A percentile compares a stretch with the other conserved stretches of the same genome.
Conservation (phyloP, 163 green algal species). For the Scenedesmus sp. region DNA sequence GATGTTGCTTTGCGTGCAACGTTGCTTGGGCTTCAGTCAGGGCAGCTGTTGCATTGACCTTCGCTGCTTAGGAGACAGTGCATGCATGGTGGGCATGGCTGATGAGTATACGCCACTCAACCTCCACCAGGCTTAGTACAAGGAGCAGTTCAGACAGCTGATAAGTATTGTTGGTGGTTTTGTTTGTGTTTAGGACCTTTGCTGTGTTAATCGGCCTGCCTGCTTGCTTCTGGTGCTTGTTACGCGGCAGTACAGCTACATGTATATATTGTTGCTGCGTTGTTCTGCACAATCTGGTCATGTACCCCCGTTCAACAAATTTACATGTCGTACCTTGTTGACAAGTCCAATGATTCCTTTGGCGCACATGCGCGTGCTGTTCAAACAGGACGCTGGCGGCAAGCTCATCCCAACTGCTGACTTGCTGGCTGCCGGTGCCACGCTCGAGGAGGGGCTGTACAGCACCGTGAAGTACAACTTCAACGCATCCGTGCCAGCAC, state of each 20-base stretch:
- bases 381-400: constrained; percentile 43
- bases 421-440: constrained; percentile 3
- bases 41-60: no score
- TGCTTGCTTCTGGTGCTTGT: no score
- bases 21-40: no score
- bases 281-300: not conserved
- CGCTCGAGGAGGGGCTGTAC: not conserved
- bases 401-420: constrained; percentile 6
- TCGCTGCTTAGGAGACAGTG: no score
- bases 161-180: no score
- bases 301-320: no score
- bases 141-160: constrained; percentile 66
- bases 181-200: not conserved
- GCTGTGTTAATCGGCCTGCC: not conserved
- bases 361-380: no score
- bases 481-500: constrained; percentile 20
- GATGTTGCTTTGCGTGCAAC: not conserved
- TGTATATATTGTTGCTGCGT: constrained; percentile 16
- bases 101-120: not conserved
- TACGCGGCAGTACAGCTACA: no score
- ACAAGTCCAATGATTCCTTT: no score
- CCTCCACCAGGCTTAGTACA: constrained; percentile 68
- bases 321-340: no score
- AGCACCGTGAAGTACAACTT: constrained; percentile 34
- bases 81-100: constrained; percentile 48